Conservation (phyloP, 148 eudicot species). For the Talinum fruticosum region DNA sequence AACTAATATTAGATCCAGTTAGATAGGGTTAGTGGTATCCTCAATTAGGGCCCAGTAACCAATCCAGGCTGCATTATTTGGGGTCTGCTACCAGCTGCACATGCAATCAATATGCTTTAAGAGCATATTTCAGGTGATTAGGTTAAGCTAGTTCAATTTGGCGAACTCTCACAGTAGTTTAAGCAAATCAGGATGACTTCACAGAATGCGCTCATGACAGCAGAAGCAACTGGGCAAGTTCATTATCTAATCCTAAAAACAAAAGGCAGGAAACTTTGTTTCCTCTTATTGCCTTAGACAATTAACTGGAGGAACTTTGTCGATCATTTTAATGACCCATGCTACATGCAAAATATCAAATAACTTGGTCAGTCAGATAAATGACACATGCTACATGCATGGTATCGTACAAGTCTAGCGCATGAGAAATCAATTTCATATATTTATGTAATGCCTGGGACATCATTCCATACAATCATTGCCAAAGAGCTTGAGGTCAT, state of each 20-base stretch:
- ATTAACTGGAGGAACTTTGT: too few species aligned
- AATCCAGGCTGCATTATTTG: background rate
- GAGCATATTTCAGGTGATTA: background rate
- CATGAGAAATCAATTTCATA: background rate
- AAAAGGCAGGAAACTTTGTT: too few species aligned
- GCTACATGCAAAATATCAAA: too few species aligned
- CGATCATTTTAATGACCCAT: too few species aligned
- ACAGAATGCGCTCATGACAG: background rate
- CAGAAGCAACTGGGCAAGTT: too few species aligned
- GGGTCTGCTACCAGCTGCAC: background rate
- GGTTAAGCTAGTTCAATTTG: background rate
- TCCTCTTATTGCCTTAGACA: background rate
- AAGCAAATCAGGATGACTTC: background rate
- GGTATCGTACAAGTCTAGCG: background rate
- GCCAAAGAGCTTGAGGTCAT: background rate
- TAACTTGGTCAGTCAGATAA: background rate
- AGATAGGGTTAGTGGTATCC: background rate
- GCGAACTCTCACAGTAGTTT: background rate
- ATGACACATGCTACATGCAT: background rate
- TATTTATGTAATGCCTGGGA: background rate
- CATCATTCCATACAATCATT: background rate
- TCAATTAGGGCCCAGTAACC: too few species aligned
- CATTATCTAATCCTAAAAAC: too few species aligned
- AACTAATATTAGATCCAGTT: background rate
- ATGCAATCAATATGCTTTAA: background rate